Evolutionary conservation across 768 basidiomycete genomes (phyloP), one percentile per base, ranked within the genome.

Genomic region (Rhodotorula graminis): DNA sequence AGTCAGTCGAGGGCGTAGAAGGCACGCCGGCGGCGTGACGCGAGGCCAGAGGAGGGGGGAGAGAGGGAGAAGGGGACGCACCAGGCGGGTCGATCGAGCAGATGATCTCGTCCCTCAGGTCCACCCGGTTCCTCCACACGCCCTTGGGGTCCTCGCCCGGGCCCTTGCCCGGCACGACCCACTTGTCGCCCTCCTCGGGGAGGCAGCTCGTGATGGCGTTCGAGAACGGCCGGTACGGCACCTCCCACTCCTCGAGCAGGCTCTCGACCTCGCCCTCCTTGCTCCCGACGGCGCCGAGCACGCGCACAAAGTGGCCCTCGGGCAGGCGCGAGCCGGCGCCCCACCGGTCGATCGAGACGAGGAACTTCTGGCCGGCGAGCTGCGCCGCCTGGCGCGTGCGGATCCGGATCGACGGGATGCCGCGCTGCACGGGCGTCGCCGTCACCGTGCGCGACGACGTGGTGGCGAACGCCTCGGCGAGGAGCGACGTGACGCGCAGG

Each of bases 1-100:
- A 10, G 29, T 56, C 16, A 7, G 19, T 31, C 15, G 27, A 27
- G 69, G 10, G 29, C 18, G 63, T 64, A 42, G 14, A 14, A 14
- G 14, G 44, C 12, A 14, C 11, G 44, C 44, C 14, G 18, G 12
- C 44, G 18, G 44, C 5, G 44, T 14, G 3, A 3, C 12, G 15
- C 44, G 14, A 12, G 15, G 44, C 44, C 69, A 50, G 23, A 10
- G 15, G 52, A 60, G 25, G 56, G 14, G 3, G 78, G 81, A 46
- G 46, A 40, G 62, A 16, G 7, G 8, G 12, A 29, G 15, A 44
- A 18, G 55, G 3, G 4, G 29, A 72, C 84, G 64, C 72, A 91
- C 93, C 88, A 21, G 93, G 93, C 6, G 96, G 96, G 83, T 99
- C 96, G 76, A 99, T 98, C 79, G 93, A 96, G 81, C 96, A 98